Percentiles rank a stretch among this genome's conserved stretches.
Evolutionary conservation across 1,284 basidiomycete species (phyloP).

Genomic region (Fomes fomentarius): DNA sequence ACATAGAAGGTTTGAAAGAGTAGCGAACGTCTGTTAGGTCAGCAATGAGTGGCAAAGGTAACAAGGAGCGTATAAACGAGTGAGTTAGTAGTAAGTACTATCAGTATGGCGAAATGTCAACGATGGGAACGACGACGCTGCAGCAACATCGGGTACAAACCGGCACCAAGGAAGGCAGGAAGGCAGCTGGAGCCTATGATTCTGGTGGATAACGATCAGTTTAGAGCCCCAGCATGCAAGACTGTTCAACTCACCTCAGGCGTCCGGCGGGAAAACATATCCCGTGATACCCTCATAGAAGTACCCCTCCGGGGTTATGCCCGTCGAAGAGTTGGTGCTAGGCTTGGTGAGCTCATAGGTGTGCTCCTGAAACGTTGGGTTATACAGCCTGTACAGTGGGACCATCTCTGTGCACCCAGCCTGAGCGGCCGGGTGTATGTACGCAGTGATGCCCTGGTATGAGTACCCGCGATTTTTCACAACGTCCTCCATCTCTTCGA

Average conservation of each 20-base stretch:
- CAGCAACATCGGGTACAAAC: too few species aligned
- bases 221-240: too few species aligned
- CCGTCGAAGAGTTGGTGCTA: not conserved
- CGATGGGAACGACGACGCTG: too few species aligned
- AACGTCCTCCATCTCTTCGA: not conserved
- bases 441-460: not conserved
- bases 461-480: not conserved
- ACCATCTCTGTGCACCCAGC: not conserved
- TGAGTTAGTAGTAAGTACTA: too few species aligned
- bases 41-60: too few species aligned
- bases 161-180: too few species aligned
- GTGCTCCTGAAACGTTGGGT: not conserved
- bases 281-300: not conserved
- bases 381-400: not conserved
- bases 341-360: not conserved
- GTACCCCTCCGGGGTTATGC: not conserved
- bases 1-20: too few species aligned
- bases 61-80: too few species aligned
- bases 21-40: too few species aligned
- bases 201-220: too few species aligned
- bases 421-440: not conserved
- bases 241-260: not conserved
- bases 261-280: not conserved
- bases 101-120: too few species aligned
- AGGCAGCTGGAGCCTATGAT: too few species aligned